Evolutionary conservation across 2,329 filamentous ascomycete genomes (phyloP).

Genomic region (Alternaria rosae): DNA sequence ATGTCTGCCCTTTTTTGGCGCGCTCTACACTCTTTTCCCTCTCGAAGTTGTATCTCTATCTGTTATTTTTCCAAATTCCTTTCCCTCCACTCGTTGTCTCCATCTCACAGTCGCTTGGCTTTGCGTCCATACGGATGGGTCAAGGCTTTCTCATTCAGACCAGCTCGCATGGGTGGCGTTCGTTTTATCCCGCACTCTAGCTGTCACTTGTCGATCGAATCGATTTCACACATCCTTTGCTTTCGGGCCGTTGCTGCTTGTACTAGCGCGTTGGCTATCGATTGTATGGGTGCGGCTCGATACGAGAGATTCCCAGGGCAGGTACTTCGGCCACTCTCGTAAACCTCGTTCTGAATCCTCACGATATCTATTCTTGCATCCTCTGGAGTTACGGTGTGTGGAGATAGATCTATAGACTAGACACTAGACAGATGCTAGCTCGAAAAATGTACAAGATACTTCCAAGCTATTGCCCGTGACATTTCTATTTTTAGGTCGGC

Average conservation of each 20-base stretch:
- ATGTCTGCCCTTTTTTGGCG: not conserved
- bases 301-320: slow-evolving; percentile 7
- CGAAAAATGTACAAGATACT: slow-evolving; percentile 1
- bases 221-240: not conserved
- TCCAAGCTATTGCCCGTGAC: not conserved
- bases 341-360: not conserved
- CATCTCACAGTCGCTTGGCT: slow-evolving; percentile 6
- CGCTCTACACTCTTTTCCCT: not conserved
- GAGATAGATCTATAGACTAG: slow-evolving; percentile 3
- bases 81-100: not conserved
- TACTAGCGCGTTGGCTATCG: slow-evolving; percentile 19
- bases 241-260: slow-evolving; percentile 8
- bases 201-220: slow-evolving; percentile 3
- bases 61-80: slow-evolving; percentile 1
- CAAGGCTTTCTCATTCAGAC: slow-evolving; percentile 3
- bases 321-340: slow-evolving; percentile 16
- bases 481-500: slow-evolving; percentile 22
- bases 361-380: slow-evolving; percentile 12
- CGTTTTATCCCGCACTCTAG: not conserved
- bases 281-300: slow-evolving; percentile 10
- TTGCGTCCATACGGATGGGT: slow-evolving; percentile 11
- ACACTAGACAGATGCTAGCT: slow-evolving; percentile 1
- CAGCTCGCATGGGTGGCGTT: slow-evolving; percentile 18
- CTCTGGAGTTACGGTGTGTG: slow-evolving; percentile 1
- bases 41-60: not conserved